Percentiles rank a stretch among this genome's conserved stretches.
Conservation (phyloP, 768 basidiomycete genomes). For the Coprinopsis marcescibilis region DNA sequence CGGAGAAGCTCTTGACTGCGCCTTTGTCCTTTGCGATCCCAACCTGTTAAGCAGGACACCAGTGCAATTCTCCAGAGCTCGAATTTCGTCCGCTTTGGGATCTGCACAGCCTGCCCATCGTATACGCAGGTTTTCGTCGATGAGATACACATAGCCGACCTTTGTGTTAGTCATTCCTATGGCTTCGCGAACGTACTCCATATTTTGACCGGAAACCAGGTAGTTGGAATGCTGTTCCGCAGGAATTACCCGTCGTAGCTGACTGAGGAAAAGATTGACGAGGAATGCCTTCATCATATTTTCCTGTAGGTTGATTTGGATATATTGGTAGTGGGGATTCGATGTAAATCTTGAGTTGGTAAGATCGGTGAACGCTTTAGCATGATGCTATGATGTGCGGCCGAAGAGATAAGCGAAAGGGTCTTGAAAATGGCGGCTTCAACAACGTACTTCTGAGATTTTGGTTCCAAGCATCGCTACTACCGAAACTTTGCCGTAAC, state of each 20-base stretch:
- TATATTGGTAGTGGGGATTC: conserved; percentile 61
- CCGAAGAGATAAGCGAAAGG: no score
- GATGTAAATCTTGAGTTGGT: conserved; percentile 46
- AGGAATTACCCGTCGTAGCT: conserved; percentile 65
- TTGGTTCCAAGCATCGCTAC: conserved; percentile 80
- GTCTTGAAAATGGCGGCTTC: not conserved
- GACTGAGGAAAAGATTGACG: conserved; percentile 76
- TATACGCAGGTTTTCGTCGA: conserved; percentile 79
- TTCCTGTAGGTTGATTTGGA: conserved; percentile 92
- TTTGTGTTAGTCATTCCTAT: conserved; percentile 86
- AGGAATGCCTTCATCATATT: conserved; percentile 90
- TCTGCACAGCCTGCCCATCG: conserved; percentile 93
- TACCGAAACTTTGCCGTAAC: conserved; percentile 70
- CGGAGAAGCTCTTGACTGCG: no score
- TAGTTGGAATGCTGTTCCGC: conserved; percentile 61
- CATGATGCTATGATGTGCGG: conserved; percentile 55
- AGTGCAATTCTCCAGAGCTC: conserved; percentile 62
- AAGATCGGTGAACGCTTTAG: conserved; percentile 58
- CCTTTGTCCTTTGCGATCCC: conserved; percentile 18
- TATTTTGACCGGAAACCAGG: conserved; percentile 74
- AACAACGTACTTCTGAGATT: conserved; percentile 71
- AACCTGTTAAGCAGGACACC: conserved; percentile 63
- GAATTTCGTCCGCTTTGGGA: conserved; percentile 67
- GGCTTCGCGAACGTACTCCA: conserved; percentile 81
- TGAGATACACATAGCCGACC: conserved; percentile 87